These are phyloP conservation scores for Chaetomiaceae sp. DNA, from an alignment of 2,329 filamentous ascomycete species.

Conservation along the genomic window DNA sequence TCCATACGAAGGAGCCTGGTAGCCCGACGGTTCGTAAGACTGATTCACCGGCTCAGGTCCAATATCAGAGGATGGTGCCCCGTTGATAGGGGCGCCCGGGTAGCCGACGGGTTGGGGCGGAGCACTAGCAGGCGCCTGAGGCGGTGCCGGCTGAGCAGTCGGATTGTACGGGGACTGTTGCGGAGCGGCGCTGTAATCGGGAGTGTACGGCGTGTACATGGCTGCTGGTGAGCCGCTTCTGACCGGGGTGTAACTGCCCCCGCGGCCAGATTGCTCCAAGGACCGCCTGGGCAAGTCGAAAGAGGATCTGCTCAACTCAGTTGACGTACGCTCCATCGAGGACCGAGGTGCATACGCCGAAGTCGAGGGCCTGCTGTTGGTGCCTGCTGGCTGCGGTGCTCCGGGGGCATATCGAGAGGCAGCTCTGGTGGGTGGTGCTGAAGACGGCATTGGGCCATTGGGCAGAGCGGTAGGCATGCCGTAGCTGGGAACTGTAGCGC, in stretches of 20 bases:
- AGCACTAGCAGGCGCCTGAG: constrained; percentile 9
- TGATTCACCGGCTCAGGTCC: not conserved
- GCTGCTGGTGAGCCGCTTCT: constrained; percentile 28
- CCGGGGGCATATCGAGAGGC: constrained; percentile 48
- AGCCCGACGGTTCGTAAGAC: constrained; percentile 25
- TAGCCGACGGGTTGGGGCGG: constrained; percentile 19
- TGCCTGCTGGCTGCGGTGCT: constrained; percentile 28
- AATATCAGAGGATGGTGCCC: constrained; percentile 19
- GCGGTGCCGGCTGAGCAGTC: constrained; percentile 15
- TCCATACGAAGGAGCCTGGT: constrained; percentile 46
- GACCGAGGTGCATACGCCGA: constrained; percentile 33
- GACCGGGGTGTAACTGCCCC: constrained; percentile 33
- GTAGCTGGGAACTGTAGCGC: constrained; percentile 40
- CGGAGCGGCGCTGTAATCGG: constrained; percentile 20
- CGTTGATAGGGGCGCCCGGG: constrained; percentile 17
- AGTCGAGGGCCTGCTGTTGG: constrained; percentile 24
- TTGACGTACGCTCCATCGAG: constrained; percentile 42
- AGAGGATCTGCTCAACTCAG: constrained; percentile 37
- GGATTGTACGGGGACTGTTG: constrained; percentile 28
- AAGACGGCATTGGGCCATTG: constrained; percentile 31
- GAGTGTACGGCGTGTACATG: constrained; percentile 28
- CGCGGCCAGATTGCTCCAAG: constrained; percentile 34
- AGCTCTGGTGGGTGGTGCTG: constrained; percentile 40
- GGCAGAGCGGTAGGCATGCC: constrained; percentile 30
- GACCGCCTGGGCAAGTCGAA: constrained; percentile 40